Conservation (phyloP, 495 filamentous ascomycete genomes). For the Penicillium subrubescens region DNA sequence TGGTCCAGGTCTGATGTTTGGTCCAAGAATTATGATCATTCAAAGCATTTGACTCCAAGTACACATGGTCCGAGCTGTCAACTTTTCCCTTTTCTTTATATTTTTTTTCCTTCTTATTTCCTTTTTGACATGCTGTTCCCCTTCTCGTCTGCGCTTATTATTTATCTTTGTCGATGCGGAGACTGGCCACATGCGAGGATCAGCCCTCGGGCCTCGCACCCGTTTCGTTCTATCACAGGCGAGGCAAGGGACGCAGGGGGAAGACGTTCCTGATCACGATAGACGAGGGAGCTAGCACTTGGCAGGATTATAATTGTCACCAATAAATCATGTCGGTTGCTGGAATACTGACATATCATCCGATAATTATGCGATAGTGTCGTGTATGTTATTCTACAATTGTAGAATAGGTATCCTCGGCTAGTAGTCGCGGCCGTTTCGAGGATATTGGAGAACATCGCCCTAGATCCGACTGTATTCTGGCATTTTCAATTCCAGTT, state of each 20-base stretch:
- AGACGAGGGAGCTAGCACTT: not conserved
- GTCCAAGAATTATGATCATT: not conserved
- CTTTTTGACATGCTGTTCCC: not conserved
- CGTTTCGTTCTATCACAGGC: constrained; percentile 24
- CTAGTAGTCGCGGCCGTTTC: not conserved
- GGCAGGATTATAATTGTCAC: not conserved
- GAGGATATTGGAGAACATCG: not conserved
- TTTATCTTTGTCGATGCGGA: constrained; percentile 9
- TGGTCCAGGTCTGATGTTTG: not conserved
- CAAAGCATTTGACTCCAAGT: not conserved
- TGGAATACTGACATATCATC: not conserved
- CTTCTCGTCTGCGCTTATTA: not conserved
- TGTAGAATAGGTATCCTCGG: not conserved
- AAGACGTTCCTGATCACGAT: not conserved
- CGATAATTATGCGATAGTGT: not conserved
- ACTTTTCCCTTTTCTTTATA: not conserved
- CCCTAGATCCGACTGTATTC: not conserved
- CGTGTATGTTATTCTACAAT: not conserved
- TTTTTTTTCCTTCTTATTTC: not conserved
- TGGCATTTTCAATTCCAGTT: not conserved
- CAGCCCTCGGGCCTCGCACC: constrained; percentile 27
- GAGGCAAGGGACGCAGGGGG: constrained; percentile 19
- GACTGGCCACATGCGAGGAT: constrained; percentile 18
- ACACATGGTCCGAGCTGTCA: not conserved
- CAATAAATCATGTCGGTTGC: not conserved